These are phyloP conservation scores for Colletotrichum australisinense DNA, from an alignment of 2,329 filamentous ascomycete genomes.

Conservation along the genomic window DNA sequence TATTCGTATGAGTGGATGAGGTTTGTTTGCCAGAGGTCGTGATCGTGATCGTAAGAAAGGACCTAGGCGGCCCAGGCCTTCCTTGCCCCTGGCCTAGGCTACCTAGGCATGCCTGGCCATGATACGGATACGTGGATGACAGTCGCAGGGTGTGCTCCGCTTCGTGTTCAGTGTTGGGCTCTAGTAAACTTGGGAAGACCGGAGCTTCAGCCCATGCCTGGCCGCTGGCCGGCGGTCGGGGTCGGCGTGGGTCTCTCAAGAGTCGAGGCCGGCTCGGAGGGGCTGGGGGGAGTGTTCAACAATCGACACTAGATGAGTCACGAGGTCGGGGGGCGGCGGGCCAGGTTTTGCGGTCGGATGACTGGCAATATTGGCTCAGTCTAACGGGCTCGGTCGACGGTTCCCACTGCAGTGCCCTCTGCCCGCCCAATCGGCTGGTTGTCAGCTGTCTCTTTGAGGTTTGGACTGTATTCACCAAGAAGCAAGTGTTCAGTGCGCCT, in stretches of 20 bases:
- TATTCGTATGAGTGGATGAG: background rate
- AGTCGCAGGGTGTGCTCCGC: background rate
- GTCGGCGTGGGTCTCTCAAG: conserved; percentile 26
- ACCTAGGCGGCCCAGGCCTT: background rate
- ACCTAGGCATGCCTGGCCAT: background rate
- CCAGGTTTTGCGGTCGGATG: conserved; percentile 20
- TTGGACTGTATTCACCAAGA: background rate
- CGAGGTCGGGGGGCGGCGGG: conserved; percentile 10
- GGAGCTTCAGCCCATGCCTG: background rate
- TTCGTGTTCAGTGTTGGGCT: background rate
- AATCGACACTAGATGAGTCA: conserved; percentile 17
- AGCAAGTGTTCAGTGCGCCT: background rate
- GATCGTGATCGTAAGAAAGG: background rate
- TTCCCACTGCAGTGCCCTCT: background rate
- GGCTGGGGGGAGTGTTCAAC: conserved; percentile 7
- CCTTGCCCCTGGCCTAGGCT: too few relatives aligned
- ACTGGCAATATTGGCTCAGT: background rate
- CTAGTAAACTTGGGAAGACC: conserved; percentile 1
- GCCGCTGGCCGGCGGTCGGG: conserved; percentile 24
- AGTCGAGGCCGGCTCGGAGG: conserved; percentile 23
- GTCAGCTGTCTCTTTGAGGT: background rate
- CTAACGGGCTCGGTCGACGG: too few relatives aligned
- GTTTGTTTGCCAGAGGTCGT: conserved; percentile 1
- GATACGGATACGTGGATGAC: background rate
- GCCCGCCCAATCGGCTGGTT: background rate